These are phyloP conservation scores for Caloboletus firmus DNA, from an alignment of 1,284 basidiomycete species.

Conservation along the genomic window DNA sequence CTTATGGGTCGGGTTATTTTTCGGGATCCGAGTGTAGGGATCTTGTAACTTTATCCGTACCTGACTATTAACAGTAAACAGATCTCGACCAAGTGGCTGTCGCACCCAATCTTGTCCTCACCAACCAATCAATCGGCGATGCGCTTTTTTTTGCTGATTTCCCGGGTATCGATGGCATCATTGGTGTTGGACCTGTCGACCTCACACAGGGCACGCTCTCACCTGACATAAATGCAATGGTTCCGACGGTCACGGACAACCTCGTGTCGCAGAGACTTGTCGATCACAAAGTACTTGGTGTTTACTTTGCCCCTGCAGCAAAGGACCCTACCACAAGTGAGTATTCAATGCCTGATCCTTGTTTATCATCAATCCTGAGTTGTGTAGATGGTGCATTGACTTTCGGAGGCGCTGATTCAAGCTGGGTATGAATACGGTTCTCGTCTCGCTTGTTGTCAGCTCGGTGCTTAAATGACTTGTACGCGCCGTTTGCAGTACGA, in stretches of 20 bases:
- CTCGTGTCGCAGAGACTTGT: conserved; percentile 23
- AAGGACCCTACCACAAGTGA: conserved; percentile 14
- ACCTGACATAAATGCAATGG: not conserved
- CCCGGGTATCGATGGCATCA: conserved; percentile 22
- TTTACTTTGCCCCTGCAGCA: conserved; percentile 28
- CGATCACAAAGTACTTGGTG: conserved; percentile 17
- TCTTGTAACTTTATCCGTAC: not conserved
- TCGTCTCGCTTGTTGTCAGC: not conserved
- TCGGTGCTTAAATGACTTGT: not conserved
- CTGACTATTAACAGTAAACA: not conserved
- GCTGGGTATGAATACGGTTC: conserved; percentile 16
- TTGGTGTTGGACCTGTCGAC: conserved; percentile 29
- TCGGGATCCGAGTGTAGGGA: conserved; percentile 27
- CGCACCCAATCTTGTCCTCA: conserved; percentile 18
- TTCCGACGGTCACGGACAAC: conserved; percentile 33
- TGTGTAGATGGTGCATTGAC: conserved; percentile 28
- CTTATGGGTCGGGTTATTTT: conserved; percentile 26
- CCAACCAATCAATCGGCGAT: conserved; percentile 29
- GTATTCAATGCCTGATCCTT: not conserved
- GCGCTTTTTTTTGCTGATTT: conserved; percentile 17
- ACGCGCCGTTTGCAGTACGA: conserved; percentile 10
- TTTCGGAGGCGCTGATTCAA: conserved; percentile 25
- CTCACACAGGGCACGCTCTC: conserved; percentile 20
- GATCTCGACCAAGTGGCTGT: conserved; percentile 27
- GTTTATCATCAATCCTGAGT: not conserved